Base-by-base conservation (phyloP, 805 yeast genomes). In the Saccharomycopsis sp. region DNA sequence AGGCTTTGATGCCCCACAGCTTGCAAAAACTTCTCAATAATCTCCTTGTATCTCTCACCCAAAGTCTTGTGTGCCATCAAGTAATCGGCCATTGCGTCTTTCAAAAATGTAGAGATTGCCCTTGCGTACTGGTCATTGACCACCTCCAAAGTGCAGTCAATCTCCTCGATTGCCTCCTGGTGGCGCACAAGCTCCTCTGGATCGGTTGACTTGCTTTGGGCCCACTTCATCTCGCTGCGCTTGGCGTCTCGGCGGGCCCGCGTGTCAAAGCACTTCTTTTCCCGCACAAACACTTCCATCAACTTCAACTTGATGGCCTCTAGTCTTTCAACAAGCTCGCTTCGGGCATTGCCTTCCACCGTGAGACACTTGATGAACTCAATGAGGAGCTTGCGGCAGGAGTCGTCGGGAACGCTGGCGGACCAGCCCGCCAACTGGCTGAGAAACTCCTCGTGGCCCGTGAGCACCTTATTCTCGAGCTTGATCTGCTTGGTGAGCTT, bases 81-180 rank as follows among this genome's bases (percentile, higher is more conserved):
- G 50, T 69, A 75, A 34, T 73, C 75, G 8, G 58, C 54, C 8
- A 73, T 52, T 1, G 75, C 57, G 13, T 64, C 66, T 43, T 63
- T 67, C 46, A 76, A 59, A 9, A 66, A 64, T 20, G 55, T 61
- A 33, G 63, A 62, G 17, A 76, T 67, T 0, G 75, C 61, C 34
- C 73, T 62, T 6, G 62, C 58, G 36, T 67, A 62, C 51, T 76
- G 81, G 22, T 63, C 68, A 44, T 70, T 70, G 5, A 72, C 71
- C 17, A 75, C 69, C 41, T 65, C 72, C n/a, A 71, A 60, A 27
- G 73, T 66, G 45, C 68, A 64, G 32, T 64, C 63, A 41, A 68
- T 57, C 47, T 71, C 75, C 52, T 75, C 81, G 25, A 75, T 52
- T 39, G 64, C 62, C 50, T 76, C 83, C 42, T 60, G 62, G 1